Percentiles rank a stretch among this genome's conserved stretches.
Conservation (phyloP, 345 rosid genomes). For the Isatis tinctoria region DNA sequence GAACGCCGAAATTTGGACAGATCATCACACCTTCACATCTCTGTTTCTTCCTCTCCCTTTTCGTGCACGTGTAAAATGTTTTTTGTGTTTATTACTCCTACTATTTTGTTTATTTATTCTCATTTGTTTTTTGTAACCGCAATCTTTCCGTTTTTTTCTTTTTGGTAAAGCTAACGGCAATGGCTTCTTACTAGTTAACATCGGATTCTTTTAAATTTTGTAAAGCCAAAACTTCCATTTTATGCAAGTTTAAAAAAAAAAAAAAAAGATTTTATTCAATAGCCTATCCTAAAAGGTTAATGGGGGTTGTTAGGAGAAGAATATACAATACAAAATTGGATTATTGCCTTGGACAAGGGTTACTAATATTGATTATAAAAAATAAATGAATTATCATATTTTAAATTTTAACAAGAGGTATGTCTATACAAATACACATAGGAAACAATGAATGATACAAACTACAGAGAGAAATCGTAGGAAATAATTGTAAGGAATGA, state of each 20-base stretch:
- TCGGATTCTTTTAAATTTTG: background rate
- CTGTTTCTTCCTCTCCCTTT: background rate
- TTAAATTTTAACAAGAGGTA: too few relatives aligned
- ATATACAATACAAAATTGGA: background rate
- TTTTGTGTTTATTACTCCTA: background rate
- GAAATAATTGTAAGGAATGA: too few relatives aligned
- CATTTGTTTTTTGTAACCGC: background rate
- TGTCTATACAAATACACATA: too few relatives aligned
- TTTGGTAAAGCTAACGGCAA: background rate
- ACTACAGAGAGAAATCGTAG: too few relatives aligned
- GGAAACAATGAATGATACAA: too few relatives aligned
- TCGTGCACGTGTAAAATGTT: slow-evolving; percentile 8
- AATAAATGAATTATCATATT: too few relatives aligned
- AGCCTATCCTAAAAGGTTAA: background rate
- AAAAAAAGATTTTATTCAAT: background rate
- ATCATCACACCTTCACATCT: background rate
- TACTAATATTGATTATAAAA: too few relatives aligned
- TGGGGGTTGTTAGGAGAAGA: background rate
- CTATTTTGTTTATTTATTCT: background rate
- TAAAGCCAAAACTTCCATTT: background rate
- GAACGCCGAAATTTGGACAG: slow-evolving; percentile 5
- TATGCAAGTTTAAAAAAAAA: background rate
- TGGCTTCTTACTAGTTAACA: background rate
- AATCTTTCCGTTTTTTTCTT: background rate
- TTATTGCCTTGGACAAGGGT: background rate